phyloP scores from a whole-genome alignment of 768 basidiomycete species.

The Tricholoma saponaceum region DNA sequence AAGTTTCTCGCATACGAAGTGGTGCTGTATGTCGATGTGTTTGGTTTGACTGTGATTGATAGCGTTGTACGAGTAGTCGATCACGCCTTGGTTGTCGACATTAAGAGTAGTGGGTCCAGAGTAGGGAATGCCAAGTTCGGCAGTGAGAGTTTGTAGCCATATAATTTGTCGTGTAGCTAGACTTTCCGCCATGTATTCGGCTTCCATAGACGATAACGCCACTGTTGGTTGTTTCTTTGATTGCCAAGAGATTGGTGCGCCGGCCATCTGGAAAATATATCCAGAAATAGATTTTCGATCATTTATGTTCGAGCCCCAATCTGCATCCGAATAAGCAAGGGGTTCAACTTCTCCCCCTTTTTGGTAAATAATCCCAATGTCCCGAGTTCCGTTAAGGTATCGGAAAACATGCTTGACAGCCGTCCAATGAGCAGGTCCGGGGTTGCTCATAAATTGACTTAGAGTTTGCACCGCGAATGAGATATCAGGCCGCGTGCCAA shows the following conservation, averaged over 20 bases:
- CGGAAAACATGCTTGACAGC: background rate
- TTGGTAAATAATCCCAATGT: background rate
- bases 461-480: background rate
- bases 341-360: background rate
- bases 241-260: background rate
- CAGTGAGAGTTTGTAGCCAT: background rate
- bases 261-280: background rate
- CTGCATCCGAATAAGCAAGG: background rate
- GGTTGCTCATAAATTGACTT: background rate
- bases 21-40: conserved; percentile 39
- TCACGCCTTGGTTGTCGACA: conserved; percentile 35
- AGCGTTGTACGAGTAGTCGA: conserved; percentile 29
- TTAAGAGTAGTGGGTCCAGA: conserved; percentile 9
- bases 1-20: conserved; percentile 33
- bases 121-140: conserved; percentile 15
- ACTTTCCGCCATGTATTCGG: background rate
- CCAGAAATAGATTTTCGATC: background rate
- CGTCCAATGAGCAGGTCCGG: background rate
- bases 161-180: background rate
- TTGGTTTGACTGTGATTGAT: conserved; percentile 32
- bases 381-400: background rate
- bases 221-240: background rate
- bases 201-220: background rate
- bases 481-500: background rate
- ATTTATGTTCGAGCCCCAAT: background rate